Evolutionary conservation across 2,329 filamentous ascomycete species (phyloP).

Genomic region (Cercospora sp.): DNA sequence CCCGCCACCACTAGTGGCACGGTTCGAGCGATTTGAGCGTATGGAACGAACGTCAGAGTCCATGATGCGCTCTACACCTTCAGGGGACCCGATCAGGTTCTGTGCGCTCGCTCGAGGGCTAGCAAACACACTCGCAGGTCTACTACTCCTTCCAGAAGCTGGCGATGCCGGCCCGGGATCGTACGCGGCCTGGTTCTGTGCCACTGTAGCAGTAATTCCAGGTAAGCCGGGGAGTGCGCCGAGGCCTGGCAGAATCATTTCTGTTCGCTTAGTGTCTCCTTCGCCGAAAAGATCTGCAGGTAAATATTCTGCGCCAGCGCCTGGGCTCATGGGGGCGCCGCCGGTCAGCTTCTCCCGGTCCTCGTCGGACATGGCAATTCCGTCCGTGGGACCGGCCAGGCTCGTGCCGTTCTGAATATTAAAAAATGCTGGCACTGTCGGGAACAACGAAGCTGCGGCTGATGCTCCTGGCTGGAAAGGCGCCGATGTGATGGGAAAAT

Average conservation of each 20-base stretch:
- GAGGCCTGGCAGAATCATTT: conserved; percentile 37
- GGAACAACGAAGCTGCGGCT: conserved; percentile 55
- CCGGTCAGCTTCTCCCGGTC: conserved; percentile 62
- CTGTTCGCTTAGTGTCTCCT: conserved; percentile 29
- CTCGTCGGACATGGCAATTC: conserved; percentile 58
- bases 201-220: conserved; percentile 21
- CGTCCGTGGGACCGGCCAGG: conserved; percentile 47
- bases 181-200: neutral
- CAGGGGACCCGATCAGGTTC: conserved; percentile 46
- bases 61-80: conserved; percentile 36
- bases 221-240: conserved; percentile 44
- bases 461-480: conserved; percentile 44
- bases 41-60: conserved; percentile 51
- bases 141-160: conserved; percentile 43
- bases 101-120: conserved; percentile 50
- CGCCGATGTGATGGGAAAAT: conserved; percentile 30
- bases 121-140: conserved; percentile 49
- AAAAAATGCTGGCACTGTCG: conserved; percentile 48
- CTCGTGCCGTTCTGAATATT: conserved; percentile 65
- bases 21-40: conserved; percentile 52
- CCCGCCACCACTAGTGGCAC: conserved; percentile 42
- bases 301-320: conserved; percentile 66
- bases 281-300: conserved; percentile 61
- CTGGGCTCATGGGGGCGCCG: conserved; percentile 73
- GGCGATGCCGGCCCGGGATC: conserved; percentile 45